These are phyloP conservation scores for Cercis canadensis DNA, from an alignment of 306 rosid genomes.

Conservation along the genomic window DNA sequence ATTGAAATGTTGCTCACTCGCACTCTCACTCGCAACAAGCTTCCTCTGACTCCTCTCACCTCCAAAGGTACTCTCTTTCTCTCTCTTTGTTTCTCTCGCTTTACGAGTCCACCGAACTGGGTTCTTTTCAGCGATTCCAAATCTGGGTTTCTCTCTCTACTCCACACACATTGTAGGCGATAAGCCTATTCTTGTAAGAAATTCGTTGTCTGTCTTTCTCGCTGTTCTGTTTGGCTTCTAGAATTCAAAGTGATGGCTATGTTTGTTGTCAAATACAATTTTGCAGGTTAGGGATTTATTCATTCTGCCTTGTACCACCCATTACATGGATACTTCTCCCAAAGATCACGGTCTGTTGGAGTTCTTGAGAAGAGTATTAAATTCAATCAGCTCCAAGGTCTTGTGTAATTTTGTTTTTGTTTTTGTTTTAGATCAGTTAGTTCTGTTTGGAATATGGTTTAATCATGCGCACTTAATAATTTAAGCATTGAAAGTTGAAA, in stretches of 20 bases:
- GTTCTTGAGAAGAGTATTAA: constrained; percentile 64
- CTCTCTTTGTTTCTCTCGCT: constrained; percentile 17
- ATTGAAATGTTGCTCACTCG: constrained; percentile 35
- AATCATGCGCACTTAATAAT: neutral
- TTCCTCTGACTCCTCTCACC: constrained; percentile 34
- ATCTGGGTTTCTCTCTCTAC: constrained; percentile 49
- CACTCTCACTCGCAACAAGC: constrained; percentile 9
- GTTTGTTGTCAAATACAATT: constrained; percentile 9
- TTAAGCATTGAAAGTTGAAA: too few species aligned
- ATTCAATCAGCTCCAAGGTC: constrained; percentile 85
- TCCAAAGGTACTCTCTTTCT: constrained; percentile 52
- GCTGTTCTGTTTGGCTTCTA: neutral
- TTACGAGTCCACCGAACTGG: constrained; percentile 14
- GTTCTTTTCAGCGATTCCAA: constrained; percentile 46
- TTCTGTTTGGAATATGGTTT: neutral
- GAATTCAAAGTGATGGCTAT: constrained; percentile 21
- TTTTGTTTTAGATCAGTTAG: neutral
- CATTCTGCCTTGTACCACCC: constrained; percentile 92
- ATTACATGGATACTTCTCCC: constrained; percentile 80
- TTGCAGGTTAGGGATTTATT: constrained; percentile 89
- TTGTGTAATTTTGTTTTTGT: neutral
- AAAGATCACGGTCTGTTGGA: constrained; percentile 76
- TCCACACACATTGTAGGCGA: constrained; percentile 79
- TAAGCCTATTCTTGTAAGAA: constrained; percentile 77
- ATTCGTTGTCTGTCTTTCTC: constrained; percentile 12